Evolutionary conservation across 306 rosid genomes (phyloP).

Genomic region (Dryas octopetala): DNA sequence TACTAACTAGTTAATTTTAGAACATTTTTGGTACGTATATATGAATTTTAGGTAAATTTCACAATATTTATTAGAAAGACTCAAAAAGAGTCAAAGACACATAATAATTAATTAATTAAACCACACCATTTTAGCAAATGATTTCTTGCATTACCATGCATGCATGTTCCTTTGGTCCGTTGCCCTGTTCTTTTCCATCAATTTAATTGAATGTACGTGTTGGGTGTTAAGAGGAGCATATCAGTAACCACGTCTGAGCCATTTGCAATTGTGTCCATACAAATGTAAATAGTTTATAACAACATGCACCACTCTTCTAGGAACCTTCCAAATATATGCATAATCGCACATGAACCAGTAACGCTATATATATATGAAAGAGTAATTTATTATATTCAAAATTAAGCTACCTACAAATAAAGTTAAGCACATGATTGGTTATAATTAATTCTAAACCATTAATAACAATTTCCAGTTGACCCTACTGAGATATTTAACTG

Average conservation of each 20-base stretch:
- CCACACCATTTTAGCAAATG: too few species aligned
- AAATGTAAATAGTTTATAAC: not conserved
- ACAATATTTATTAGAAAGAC: too few species aligned
- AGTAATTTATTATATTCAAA: not conserved
- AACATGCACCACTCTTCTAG: slow-evolving; percentile 14
- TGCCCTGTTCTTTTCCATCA: slow-evolving; percentile 27
- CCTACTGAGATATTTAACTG: not conserved
- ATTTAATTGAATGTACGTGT: slow-evolving; percentile 21
- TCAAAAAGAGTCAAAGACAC: too few species aligned
- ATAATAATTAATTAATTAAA: too few species aligned
- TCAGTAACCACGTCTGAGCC: slow-evolving; percentile 37
- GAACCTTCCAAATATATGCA: slow-evolving; percentile 27
- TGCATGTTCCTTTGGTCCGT: slow-evolving; percentile 37
- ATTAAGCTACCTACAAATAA: slow-evolving; percentile 22
- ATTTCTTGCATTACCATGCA: slow-evolving; percentile 38
- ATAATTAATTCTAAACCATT: not conserved
- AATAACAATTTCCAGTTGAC: not conserved
- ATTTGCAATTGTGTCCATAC: slow-evolving; percentile 14
- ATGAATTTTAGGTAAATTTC: too few species aligned
- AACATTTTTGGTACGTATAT: too few species aligned
- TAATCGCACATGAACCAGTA: slow-evolving; percentile 30
- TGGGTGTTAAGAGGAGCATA: slow-evolving; percentile 20
- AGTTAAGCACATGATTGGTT: slow-evolving; percentile 45
- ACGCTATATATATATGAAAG: not conserved
- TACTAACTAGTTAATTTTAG: too few species aligned